Conservation (phyloP, 306 rosid species). For the Rosa persica region DNA sequence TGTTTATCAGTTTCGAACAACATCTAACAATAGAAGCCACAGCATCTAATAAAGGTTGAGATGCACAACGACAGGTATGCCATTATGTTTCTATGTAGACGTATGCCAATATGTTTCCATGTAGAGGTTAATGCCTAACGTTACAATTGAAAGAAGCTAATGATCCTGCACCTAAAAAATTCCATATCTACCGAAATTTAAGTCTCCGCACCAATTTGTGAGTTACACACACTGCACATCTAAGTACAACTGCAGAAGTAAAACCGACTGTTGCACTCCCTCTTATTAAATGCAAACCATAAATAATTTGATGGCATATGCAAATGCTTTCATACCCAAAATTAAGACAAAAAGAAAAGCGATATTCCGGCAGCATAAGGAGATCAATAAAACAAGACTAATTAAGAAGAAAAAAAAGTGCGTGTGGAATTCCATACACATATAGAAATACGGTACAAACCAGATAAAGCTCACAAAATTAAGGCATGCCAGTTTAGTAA, state of each 20-base stretch:
- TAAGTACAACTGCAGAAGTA: background rate
- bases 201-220: background rate
- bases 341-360: background rate
- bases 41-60: background rate
- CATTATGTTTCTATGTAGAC: background rate
- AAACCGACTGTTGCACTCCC: background rate
- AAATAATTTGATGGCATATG: background rate
- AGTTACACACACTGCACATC: background rate
- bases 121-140: background rate
- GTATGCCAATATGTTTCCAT: background rate
- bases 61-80: background rate
- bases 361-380: background rate
- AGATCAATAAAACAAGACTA: constrained; percentile 4
- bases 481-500: background rate
- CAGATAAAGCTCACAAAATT: background rate
- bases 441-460: background rate
- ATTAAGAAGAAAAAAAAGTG: background rate
- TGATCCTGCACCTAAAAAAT: background rate
- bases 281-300: background rate
- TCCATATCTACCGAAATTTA: background rate
- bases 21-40: constrained; percentile 4
- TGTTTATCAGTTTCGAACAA: background rate
- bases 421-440: background rate
- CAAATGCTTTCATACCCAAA: background rate
- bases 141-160: background rate